These are phyloP conservation scores for Xylaria sp. DNA, from an alignment of 2,329 filamentous ascomycete genomes.

Conservation along the genomic window DNA sequence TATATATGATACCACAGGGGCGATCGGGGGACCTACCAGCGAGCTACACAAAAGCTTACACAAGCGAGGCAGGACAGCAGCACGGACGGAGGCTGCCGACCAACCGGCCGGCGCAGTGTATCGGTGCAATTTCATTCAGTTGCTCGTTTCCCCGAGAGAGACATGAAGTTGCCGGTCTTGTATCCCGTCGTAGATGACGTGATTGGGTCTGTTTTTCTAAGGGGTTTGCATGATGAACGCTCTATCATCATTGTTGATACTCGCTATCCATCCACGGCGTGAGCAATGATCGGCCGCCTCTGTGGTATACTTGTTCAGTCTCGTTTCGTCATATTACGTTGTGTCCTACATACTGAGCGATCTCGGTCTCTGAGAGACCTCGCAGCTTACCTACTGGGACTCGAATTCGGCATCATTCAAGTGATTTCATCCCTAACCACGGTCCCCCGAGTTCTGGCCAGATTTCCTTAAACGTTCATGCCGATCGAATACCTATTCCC, in stretches of 20 bases:
- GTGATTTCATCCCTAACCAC: neutral
- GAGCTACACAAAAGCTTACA: slow-evolving; percentile 27
- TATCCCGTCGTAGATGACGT: neutral
- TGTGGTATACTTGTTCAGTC: slow-evolving; percentile 4
- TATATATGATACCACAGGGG: slow-evolving; percentile 15
- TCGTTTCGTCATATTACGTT: neutral
- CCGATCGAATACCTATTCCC: neutral
- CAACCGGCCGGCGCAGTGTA: slow-evolving; percentile 14
- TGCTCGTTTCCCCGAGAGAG: neutral
- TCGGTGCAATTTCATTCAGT: slow-evolving; percentile 3
- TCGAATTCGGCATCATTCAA: neutral
- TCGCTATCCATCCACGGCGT: neutral
- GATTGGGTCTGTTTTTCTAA: neutral
- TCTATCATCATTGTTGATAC: neutral
- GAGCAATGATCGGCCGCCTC: neutral
- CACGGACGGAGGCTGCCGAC: neutral
- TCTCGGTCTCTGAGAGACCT: neutral
- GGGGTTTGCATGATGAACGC: neutral
- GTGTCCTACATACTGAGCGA: slow-evolving; percentile 14
- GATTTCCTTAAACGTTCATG: neutral
- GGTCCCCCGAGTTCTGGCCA: neutral
- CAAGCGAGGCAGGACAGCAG: slow-evolving; percentile 27
- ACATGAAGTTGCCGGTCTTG: neutral
- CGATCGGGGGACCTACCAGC: slow-evolving; percentile 11
- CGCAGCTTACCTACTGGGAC: neutral